Conservation (phyloP, 306 rosid species). For the Dalbergia cultrata region DNA sequence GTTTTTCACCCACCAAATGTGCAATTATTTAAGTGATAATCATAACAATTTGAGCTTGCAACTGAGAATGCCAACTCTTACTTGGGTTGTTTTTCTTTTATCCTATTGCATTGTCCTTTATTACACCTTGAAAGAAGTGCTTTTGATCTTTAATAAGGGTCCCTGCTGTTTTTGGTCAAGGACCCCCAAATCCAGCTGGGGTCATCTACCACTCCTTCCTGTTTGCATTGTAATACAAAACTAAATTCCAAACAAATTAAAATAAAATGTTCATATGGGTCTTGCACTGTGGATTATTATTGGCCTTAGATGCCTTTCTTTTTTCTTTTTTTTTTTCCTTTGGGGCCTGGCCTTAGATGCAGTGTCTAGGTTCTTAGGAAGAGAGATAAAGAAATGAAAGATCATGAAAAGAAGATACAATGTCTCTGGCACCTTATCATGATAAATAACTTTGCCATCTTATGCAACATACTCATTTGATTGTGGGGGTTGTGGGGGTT, state of each 20-base stretch:
- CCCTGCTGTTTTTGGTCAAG: constrained; percentile 65
- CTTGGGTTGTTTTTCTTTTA: constrained; percentile 51
- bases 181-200: constrained; percentile 63
- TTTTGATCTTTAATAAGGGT: constrained; percentile 53
- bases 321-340: too few relatives aligned
- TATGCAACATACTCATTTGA: constrained; percentile 52
- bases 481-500: constrained; percentile 38
- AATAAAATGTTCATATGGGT: constrained; percentile 46
- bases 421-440: constrained; percentile 38
- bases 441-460: constrained; percentile 51
- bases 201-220: constrained; percentile 46
- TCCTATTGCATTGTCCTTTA: constrained; percentile 68
- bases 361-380: constrained; percentile 44
- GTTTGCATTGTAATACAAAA: constrained; percentile 27
- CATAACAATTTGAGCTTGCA: constrained; percentile 70
- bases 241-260: neutral
- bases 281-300: constrained; percentile 48
- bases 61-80: constrained; percentile 86
- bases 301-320: constrained; percentile 48
- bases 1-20: constrained; percentile 20
- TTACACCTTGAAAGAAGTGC: constrained; percentile 65
- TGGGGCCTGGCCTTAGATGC: constrained; percentile 48
- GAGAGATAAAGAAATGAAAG: constrained; percentile 5
- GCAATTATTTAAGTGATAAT: constrained; percentile 52
- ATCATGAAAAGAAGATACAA: constrained; percentile 50